Evolutionary conservation across 352 stramenopile species (phyloP).

Genomic region (Aphanomyces stellatus): DNA sequence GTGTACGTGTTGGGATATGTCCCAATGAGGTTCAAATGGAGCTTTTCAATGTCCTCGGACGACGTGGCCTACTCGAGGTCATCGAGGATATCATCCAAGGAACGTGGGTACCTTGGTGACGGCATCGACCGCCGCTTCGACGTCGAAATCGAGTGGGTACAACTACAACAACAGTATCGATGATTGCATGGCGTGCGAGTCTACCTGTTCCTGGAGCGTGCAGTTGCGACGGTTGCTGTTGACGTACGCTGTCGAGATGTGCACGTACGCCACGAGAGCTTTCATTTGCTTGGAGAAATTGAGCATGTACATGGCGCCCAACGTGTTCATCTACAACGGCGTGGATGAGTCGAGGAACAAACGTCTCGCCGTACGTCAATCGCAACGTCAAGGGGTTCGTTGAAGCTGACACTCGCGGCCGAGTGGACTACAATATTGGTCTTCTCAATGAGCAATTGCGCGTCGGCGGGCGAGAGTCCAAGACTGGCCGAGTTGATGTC

Average conservation of each 20-base stretch:
- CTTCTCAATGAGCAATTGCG: constrained; percentile 28
- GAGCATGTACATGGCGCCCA: constrained; percentile 54
- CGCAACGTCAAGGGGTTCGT: constrained; percentile 77
- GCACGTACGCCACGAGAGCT: constrained; percentile 48
- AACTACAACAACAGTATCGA: constrained; percentile 23
- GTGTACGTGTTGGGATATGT: constrained; percentile 87
- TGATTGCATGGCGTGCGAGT: not conserved
- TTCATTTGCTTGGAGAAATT: constrained; percentile 51
- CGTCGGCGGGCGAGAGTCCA: constrained; percentile 41
- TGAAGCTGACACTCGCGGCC: constrained; percentile 80
- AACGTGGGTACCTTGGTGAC: constrained; percentile 31
- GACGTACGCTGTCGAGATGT: constrained; percentile 80
- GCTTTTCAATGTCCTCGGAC: constrained; percentile 43
- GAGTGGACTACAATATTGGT: constrained; percentile 76
- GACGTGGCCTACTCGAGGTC: constrained; percentile 24
- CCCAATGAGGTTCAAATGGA: constrained; percentile 73
- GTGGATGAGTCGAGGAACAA: not conserved
- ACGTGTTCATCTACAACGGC: constrained; percentile 52
- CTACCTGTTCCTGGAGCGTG: constrained; percentile 38
- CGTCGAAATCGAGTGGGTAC: constrained; percentile 82
- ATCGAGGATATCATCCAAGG: not conserved
- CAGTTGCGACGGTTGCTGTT: constrained; percentile 69
- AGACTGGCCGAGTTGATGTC: constrained; percentile 63
- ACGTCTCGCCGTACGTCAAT: constrained; percentile 31
- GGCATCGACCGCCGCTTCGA: constrained; percentile 47